A percentile compares a stretch with the other conserved stretches of the same genome.
phyloP scores from a whole-genome alignment of 2,329 filamentous ascomycete genomes.

The Botryosphaeria dothidea region DNA sequence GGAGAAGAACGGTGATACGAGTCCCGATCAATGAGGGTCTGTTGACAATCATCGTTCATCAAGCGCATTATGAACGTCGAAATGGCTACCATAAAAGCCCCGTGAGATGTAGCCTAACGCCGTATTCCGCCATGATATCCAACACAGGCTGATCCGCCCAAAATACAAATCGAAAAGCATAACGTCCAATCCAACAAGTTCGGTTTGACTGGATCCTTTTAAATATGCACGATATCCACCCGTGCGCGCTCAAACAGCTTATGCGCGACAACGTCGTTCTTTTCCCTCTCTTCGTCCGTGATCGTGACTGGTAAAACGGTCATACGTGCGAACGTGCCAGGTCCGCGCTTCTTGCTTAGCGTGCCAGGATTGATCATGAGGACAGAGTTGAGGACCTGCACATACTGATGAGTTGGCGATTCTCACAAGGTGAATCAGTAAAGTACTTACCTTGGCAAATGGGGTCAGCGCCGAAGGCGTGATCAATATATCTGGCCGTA shows the following conservation, averaged over 20 bases:
- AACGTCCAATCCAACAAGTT: too few relatives aligned
- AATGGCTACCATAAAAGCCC: too few relatives aligned
- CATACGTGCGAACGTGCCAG: constrained; percentile 85
- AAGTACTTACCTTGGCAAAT: constrained; percentile 80
- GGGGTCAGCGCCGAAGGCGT: constrained; percentile 80
- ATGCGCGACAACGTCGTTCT: constrained; percentile 62
- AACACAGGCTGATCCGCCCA: neutral
- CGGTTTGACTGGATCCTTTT: neutral
- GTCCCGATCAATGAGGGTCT: neutral
- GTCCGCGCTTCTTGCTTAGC: constrained; percentile 78
- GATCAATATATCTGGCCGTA: constrained; percentile 81
- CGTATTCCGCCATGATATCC: neutral
- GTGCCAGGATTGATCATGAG: constrained; percentile 88
- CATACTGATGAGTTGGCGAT: neutral
- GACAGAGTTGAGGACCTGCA: constrained; percentile 84
- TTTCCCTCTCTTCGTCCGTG: constrained; percentile 58
- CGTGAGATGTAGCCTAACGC: neutral
- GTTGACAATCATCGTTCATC: neutral
- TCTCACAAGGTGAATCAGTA: neutral
- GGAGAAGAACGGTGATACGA: constrained; percentile 39
- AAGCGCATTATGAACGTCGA: neutral
- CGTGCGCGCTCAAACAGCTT: constrained; percentile 78
- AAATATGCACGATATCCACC: constrained; percentile 66
- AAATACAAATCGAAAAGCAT: neutral
- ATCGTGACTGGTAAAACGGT: constrained; percentile 67